Percentiles rank a stretch among this genome's conserved stretches.
phyloP scores from a whole-genome alignment of 352 stramenopile genomes.

The Phytopythium chamaehyphon region DNA sequence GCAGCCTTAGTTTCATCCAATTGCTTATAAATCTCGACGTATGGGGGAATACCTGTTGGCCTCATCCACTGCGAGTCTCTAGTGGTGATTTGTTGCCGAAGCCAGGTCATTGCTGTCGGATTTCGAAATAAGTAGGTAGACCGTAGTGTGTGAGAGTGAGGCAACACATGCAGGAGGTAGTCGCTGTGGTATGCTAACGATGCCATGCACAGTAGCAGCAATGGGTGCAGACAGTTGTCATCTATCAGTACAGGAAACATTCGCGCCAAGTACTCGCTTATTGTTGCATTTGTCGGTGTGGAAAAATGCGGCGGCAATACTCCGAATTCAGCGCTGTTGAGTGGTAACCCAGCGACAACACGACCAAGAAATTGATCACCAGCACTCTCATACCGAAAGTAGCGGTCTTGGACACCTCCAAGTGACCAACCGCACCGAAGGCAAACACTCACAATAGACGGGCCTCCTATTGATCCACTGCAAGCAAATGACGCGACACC shows the following conservation, averaged over 20 bases:
- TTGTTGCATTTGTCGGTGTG: not conserved
- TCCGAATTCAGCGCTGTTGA: constrained; percentile 7
- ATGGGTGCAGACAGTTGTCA: not conserved
- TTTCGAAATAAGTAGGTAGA: constrained; percentile 1
- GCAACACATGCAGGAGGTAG: not conserved
- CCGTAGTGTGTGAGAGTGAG: not conserved
- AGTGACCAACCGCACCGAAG: constrained; percentile 11
- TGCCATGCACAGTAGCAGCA: constrained; percentile 8
- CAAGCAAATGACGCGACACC: constrained; percentile 13
- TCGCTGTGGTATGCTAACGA: constrained; percentile 4
- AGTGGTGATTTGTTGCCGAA: not conserved
- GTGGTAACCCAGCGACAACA: constrained; percentile 7
- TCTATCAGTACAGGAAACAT: constrained; percentile 9
- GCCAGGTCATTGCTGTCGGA: not conserved
- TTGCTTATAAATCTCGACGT: constrained; percentile 11
- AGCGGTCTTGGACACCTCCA: constrained; percentile 10
- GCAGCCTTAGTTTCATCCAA: not conserved
- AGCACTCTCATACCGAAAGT: constrained; percentile 14
- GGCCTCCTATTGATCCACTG: constrained; percentile 10
- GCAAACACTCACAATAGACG: constrained; percentile 13
- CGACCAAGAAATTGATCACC: constrained; percentile 12
- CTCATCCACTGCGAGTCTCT: constrained; percentile 5
- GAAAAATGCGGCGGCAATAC: constrained; percentile 8
- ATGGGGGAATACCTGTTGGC: constrained; percentile 7
- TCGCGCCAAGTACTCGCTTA: not conserved